Evolutionary conservation across 306 rosid species (phyloP), one percentile per base, ranked within the genome.

Genomic region (Castanopsis chinensis): DNA sequence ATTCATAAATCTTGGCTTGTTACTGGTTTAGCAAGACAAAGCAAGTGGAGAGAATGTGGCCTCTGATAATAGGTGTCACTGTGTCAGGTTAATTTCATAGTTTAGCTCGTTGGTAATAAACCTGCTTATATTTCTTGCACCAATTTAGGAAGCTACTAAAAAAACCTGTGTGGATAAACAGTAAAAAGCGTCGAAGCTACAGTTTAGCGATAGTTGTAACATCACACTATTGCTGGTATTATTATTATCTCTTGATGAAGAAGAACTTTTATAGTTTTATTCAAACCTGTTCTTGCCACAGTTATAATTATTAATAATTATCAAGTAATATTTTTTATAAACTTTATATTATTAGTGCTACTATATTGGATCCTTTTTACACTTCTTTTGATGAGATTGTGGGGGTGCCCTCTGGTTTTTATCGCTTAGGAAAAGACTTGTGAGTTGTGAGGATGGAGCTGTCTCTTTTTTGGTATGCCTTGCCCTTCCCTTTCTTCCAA

Each of bases 371-470:
- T 9, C 58, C 53, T 12, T 71, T 21, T 70, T 5, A 77, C 81
- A 72, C 74, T 60, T 37, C 63, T 76, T 81, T 76, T 63, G 19
- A 70, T 55, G 43, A 4, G 19, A 21, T 63, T 45, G 78, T 58
- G 73, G 83, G 86, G 77, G 71, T 79, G 49, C 72, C 72, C 19
- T 23, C 57, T 71, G 70, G 63, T 73, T 78, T 78, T 73, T 54
- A 69, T 23, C 45, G 76, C 56, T 53, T 67, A 58, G 60, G 73
- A 83, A 77, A 59, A 74, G 83, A 69, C 86, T 70, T 77, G 81
- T 76, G 85, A 76, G 45, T 43, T 73, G 57, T 76, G 71, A 72
- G 72, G n/a, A n/a, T n/a, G n/a, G 74, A 55, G 43, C 53, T 41
- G 51, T 21, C 27, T 20, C 58, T 55, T 67, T 60, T 20, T 55